Base-by-base conservation (phyloP, 257 asterid species). In the Solanum neorickii region DNA sequence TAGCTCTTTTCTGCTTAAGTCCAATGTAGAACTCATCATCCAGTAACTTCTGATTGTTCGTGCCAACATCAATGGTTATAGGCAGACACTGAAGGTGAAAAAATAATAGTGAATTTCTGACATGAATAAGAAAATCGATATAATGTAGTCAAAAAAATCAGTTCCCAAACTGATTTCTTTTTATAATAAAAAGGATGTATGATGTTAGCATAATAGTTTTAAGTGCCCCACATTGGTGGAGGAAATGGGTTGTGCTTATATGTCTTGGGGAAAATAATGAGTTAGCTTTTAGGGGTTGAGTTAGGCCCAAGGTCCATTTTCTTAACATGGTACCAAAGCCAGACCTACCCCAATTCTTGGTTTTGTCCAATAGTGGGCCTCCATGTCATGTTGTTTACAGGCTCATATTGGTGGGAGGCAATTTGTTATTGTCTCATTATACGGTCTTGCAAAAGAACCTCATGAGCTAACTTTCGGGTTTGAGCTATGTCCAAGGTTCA, bases 11-110 rank as follows among this genome's bases (percentile, higher is more conserved):
- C 83, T 94, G 98, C 92, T 89, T 94, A 47, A 95, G 95, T 85
- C 99, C 99, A 86, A 94, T 96, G 90, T 95, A 96, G 90, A 90
- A 96, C 89, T 96, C 99, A 78, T 96, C 98, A 3, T 96, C 96
- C 88, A 96, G 88, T 85, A 96, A 89, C 88, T 88, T 90, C 93
- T 92, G 87, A 82, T 96, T 96, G 91, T 96, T 96, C 69, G 99
- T 95, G 85, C 99, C 99, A 60, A 96, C 99, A 83, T 96, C 99
- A 66, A 95, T 92, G 70, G 98, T 96, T 83, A 96, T 89, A 88
- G 99, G 99, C 88, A 96, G 91, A 87, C 99, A 96, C 98, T 96
- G 93, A 86, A 62, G 84, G 70, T 88, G 2, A 77, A 75, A 89
- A 15, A 42, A 21, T 49, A 83, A 77, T n/a, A 49, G 46, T 82